Conservation (phyloP, 257 asterid species). For the Solanum tarapatanum region DNA sequence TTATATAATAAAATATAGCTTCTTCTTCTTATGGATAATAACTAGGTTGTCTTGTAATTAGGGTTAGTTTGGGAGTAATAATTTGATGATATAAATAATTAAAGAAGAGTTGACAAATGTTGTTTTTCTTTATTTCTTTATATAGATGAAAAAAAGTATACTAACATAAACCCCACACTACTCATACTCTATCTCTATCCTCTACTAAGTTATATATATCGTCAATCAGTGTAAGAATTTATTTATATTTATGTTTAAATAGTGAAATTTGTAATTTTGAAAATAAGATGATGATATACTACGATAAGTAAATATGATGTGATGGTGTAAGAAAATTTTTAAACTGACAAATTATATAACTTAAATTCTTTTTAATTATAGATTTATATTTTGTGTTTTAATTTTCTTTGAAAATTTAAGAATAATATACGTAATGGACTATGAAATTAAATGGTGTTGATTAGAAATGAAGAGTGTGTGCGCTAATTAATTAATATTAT, state of each 20-base stretch:
- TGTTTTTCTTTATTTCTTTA: neutral
- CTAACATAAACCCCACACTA: neutral
- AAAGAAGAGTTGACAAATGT: neutral
- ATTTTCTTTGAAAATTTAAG: neutral
- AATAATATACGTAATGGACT: neutral
- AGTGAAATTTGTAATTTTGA: too few relatives aligned
- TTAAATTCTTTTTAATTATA: too few relatives aligned
- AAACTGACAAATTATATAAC: too few relatives aligned
- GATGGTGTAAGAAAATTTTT: neutral
- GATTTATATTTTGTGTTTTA: neutral
- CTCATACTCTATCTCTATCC: neutral
- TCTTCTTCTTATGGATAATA: neutral
- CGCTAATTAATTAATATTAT: neutral
- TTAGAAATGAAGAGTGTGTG: neutral
- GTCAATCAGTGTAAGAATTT: rapidly evolving
- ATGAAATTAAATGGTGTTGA: neutral
- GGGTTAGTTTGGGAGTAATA: neutral
- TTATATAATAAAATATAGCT: neutral
- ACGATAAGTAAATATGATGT: neutral
- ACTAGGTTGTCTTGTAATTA: neutral
- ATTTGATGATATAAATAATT: neutral
- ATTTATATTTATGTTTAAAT: too few relatives aligned
- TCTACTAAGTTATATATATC: too few relatives aligned
- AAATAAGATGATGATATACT: too few relatives aligned
- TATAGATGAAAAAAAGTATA: neutral